Percentiles rank a stretch among this genome's conserved stretches.
Evolutionary conservation across 2,329 filamentous ascomycete genomes (phyloP).

Genomic region (Colletotrichum tabaci): DNA sequence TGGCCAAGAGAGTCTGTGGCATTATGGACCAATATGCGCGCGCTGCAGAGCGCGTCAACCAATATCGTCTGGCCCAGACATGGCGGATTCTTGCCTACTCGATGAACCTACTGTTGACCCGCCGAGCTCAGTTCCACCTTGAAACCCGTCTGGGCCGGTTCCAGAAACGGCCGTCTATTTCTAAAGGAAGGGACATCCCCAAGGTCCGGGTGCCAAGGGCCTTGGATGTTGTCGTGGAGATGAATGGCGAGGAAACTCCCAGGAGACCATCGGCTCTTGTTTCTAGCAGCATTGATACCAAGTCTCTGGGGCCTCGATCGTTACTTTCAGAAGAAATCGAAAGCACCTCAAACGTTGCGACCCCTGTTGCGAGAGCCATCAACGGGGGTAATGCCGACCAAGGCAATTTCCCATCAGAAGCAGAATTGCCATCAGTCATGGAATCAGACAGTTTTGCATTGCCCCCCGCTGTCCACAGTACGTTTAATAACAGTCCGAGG

Average conservation of each 20-base stretch:
- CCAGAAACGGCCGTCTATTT: conserved; percentile 47
- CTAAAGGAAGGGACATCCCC: conserved; percentile 49
- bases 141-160: conserved; percentile 62
- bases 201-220: conserved; percentile 48
- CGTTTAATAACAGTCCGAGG: conserved; percentile 54
- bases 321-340: conserved; percentile 70
- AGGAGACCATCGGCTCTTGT: conserved; percentile 49
- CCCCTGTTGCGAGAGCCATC: conserved; percentile 70
- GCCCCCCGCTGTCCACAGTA: conserved; percentile 62
- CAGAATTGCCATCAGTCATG: conserved; percentile 62
- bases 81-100: conserved; percentile 74
- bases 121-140: conserved; percentile 71
- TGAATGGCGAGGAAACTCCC: conserved; percentile 56
- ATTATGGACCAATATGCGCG: conserved; percentile 72
- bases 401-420: conserved; percentile 50
- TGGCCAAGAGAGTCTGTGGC: conserved; percentile 62
- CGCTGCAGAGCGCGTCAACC: conserved; percentile 69
- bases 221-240: conserved; percentile 44
- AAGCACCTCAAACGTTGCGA: conserved; percentile 74
- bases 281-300: conserved; percentile 49
- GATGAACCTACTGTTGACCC: conserved; percentile 66
- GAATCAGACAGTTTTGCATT: conserved; percentile 67
- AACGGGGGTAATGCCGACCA: conserved; percentile 52
- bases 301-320: conserved; percentile 58
- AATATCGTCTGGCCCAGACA: conserved; percentile 74